Percentiles rank a stretch among this genome's conserved stretches.
Evolutionary conservation across 306 rosid genomes (phyloP).

Genomic region (Vachellia pachyceras): DNA sequence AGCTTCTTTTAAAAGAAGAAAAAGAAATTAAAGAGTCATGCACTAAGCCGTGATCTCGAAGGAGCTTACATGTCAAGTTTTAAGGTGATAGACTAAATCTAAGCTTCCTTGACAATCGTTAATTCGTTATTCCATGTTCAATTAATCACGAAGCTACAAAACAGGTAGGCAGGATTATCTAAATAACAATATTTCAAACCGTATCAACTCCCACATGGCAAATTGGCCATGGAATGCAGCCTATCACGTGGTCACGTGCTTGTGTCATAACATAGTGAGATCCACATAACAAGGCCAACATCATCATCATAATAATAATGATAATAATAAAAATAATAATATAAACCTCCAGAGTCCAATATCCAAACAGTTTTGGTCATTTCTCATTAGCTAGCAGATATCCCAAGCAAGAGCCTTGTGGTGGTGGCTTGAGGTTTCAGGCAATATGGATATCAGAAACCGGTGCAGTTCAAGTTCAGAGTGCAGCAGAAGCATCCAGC

Average conservation of each 20-base stretch:
- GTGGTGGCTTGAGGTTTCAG: not conserved
- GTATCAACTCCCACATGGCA: constrained; percentile 36
- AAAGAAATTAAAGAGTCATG: no score
- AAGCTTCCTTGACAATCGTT: not conserved
- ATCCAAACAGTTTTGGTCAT: not conserved
- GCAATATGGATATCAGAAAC: constrained; percentile 46
- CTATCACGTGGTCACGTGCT: constrained; percentile 34
- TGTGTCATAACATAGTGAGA: constrained; percentile 3
- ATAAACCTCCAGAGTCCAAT: not conserved
- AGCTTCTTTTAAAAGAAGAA: no score
- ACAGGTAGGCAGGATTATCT: constrained; percentile 1
- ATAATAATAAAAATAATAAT: no score
- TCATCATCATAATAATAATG: not conserved
- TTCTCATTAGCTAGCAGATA: not conserved
- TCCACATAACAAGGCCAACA: constrained; percentile 15
- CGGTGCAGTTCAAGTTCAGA: constrained; percentile 36
- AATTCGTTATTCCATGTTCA: no score
- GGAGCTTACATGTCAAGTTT: no score
- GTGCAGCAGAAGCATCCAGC: constrained; percentile 38
- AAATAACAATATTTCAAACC: not conserved
- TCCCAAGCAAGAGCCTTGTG: not conserved
- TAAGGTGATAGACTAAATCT: no score
- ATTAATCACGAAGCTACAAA: no score
- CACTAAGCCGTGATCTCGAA: no score
- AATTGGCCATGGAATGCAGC: constrained; percentile 11